These are phyloP conservation scores for Endoconidiophora laricicola DNA, from an alignment of 2,329 filamentous ascomycete genomes.

Conservation along the genomic window DNA sequence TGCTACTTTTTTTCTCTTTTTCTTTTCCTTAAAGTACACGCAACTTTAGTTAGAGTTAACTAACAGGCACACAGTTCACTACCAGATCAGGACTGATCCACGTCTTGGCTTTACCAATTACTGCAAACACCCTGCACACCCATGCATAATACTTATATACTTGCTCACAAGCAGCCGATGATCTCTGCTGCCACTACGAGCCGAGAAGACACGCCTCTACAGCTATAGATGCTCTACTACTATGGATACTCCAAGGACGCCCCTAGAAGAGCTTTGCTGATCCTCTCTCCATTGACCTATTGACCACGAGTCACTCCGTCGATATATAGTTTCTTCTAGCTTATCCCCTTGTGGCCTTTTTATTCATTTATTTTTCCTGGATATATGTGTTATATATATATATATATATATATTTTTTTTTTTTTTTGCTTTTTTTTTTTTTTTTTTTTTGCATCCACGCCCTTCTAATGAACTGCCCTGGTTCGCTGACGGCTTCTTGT, in stretches of 20 bases:
- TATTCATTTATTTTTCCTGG: neutral
- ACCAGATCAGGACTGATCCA: too few species aligned
- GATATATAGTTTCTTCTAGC: conserved; percentile 6
- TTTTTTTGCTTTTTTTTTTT: conserved; percentile 1
- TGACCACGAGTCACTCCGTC: neutral
- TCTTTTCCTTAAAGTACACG: too few species aligned
- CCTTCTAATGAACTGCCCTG: neutral
- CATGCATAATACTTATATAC: neutral
- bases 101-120: too few species aligned
- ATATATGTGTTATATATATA: too few species aligned
- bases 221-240: neutral
- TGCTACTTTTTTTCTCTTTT: too few species aligned
- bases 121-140: neutral
- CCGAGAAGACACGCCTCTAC: too few species aligned
- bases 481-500: too few species aligned
- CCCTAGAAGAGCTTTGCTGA: conserved; percentile 7
- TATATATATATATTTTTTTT: neutral
- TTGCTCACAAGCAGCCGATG: too few species aligned
- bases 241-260: neutral
- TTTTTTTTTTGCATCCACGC: conserved; percentile 2
- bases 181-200: too few species aligned
- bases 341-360: neutral
- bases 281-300: neutral
- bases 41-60: too few species aligned
- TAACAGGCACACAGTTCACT: too few species aligned